These are phyloP conservation scores for Megacollybia marginata DNA, from an alignment of 768 basidiomycete genomes.

Conservation along the genomic window DNA sequence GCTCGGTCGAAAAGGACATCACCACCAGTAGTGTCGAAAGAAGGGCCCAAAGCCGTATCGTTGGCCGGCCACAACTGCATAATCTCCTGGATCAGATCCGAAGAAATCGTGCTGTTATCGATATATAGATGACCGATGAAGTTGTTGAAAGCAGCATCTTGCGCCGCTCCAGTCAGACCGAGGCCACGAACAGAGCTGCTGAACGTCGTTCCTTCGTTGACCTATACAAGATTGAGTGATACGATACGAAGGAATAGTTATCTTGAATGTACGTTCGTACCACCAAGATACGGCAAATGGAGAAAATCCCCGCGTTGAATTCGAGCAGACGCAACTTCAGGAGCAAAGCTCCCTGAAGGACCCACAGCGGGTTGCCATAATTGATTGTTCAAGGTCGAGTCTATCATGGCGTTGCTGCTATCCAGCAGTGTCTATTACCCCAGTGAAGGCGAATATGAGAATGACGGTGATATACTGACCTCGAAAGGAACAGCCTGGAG, in stretches of 20 bases:
- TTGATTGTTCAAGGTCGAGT: slow-evolving; percentile 38
- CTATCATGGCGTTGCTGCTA: slow-evolving; percentile 40
- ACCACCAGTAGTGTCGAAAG: slow-evolving; percentile 41
- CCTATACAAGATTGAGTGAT: slow-evolving; percentile 17
- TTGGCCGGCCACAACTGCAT: slow-evolving; percentile 39
- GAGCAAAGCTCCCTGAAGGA: slow-evolving; percentile 39
- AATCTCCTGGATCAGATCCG: slow-evolving; percentile 31
- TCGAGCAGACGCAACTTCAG: slow-evolving; percentile 35
- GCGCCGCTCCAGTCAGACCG: slow-evolving; percentile 27
- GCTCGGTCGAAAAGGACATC: slow-evolving; percentile 53
- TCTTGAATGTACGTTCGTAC: slow-evolving; percentile 40
- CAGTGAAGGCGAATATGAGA: not conserved
- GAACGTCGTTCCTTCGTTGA: slow-evolving; percentile 48
- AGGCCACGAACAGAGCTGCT: slow-evolving; percentile 30
- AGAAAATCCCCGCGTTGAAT: slow-evolving; percentile 42
- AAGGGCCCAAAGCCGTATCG: slow-evolving; percentile 36
- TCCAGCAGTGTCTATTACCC: slow-evolving; percentile 37
- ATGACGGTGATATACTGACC: slow-evolving; percentile 15
- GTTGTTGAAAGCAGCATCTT: slow-evolving; percentile 35
- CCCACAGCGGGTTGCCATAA: slow-evolving; percentile 54
- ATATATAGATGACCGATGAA: slow-evolving; percentile 45
- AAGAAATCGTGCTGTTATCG: slow-evolving; percentile 41
- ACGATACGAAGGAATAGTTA: not conserved
- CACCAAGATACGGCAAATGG: slow-evolving; percentile 47
- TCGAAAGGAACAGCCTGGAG: slow-evolving; percentile 38